phyloP scores from a whole-genome alignment of 495 filamentous ascomycete species.

The Trichoderma erinaceum region DNA sequence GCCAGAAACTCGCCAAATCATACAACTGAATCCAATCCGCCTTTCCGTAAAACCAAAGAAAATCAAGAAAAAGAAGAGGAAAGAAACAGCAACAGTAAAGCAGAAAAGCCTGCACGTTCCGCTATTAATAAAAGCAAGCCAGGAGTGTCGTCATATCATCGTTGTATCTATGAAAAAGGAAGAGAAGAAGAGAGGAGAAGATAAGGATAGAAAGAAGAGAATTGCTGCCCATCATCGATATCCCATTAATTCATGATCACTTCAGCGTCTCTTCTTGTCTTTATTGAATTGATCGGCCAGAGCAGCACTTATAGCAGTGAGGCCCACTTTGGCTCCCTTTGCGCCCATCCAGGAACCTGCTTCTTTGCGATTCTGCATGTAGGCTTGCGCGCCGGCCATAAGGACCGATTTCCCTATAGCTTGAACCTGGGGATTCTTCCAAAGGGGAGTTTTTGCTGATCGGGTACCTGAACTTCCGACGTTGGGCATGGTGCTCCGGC shows the following conservation, averaged over 20 bases:
- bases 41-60: too few relatives aligned
- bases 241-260: neutral
- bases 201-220: neutral
- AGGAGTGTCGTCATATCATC: too few relatives aligned
- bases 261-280: neutral
- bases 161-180: too few relatives aligned
- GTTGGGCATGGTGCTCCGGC: neutral
- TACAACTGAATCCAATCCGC: too few relatives aligned
- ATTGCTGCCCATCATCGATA: neutral
- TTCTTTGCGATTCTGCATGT: neutral
- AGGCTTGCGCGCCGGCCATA: neutral
- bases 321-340: slow-evolving; percentile 14
- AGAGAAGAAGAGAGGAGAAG: neutral
- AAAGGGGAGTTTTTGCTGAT: neutral
- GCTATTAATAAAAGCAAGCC: too few relatives aligned
- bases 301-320: slow-evolving; percentile 5
- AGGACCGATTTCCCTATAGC: neutral
- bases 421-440: slow-evolving; percentile 11
- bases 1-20: too few relatives aligned
- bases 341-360: slow-evolving; percentile 7
- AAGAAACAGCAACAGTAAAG: too few relatives aligned
- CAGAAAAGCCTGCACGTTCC: too few relatives aligned
- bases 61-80: too few relatives aligned
- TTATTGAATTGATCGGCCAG: neutral
- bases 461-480: neutral